Conservation (phyloP, 805 yeast genomes). For the Lachancea meyersii region DNA sequence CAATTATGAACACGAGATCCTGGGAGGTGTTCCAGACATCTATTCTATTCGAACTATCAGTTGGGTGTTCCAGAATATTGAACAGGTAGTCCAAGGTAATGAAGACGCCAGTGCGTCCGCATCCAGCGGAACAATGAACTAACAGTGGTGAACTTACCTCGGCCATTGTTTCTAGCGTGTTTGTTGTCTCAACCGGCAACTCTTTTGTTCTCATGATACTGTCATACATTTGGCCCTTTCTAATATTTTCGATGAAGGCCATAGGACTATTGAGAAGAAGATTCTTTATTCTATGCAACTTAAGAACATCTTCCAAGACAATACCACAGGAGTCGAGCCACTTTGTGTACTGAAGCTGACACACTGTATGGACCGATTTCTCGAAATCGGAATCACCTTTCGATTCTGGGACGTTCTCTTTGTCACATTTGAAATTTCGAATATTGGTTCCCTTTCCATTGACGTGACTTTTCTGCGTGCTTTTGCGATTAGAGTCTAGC, state of each 20-base stretch:
- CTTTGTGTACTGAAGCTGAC: conserved; percentile 65
- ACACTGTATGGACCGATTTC: conserved; percentile 36
- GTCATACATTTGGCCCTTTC: conserved; percentile 10
- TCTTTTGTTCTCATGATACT: conserved; percentile 3
- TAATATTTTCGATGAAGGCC: conserved; percentile 13
- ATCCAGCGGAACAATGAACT: conserved; percentile 94
- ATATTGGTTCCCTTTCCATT: not conserved
- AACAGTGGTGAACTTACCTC: conserved; percentile 42
- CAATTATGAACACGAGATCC: conserved; percentile 55
- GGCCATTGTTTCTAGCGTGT: conserved; percentile 9
- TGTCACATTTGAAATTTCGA: too few relatives aligned
- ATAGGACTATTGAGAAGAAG: conserved; percentile 16
- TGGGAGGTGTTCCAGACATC: conserved; percentile 38
- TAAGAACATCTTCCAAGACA: conserved; percentile 32
- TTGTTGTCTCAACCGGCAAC: not conserved
- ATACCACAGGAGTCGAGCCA: conserved; percentile 84
- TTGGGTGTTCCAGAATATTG: conserved; percentile 31
- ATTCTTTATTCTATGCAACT: conserved; percentile 31
- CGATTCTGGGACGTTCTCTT: too few relatives aligned
- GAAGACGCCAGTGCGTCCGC: conserved; percentile 91
- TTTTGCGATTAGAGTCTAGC: conserved; percentile 1
- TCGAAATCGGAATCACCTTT: not conserved
- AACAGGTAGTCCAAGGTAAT: conserved; percentile 55
- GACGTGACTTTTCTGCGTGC: too few relatives aligned
- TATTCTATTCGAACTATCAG: conserved; percentile 32